phyloP scores from a whole-genome alignment of 192 early-diverging fungal genomes.

The Tieghemiomyces parasiticus region DNA sequence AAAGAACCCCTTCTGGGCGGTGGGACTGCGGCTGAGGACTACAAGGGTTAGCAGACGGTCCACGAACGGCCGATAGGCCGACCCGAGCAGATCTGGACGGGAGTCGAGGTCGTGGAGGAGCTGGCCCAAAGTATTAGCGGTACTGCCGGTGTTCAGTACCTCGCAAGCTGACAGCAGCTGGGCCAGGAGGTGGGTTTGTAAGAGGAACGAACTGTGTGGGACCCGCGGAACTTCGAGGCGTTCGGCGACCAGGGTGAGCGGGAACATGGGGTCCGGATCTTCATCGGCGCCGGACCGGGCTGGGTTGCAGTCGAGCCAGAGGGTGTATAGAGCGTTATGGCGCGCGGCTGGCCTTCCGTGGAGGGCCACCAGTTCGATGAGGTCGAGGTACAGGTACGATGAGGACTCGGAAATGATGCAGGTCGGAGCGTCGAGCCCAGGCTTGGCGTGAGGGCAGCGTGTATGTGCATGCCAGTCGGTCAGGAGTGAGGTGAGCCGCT shows the following conservation, averaged over 20 bases:
- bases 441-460: not conserved
- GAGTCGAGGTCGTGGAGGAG: not conserved
- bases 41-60: not conserved
- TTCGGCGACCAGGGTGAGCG: not conserved
- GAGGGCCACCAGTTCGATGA: not conserved
- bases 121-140: not conserved
- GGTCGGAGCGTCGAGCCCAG: not conserved
- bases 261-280: slow-evolving; percentile 1
- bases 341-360: not conserved
- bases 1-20: not conserved
- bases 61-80: no score
- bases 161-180: not conserved
- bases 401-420: slow-evolving; percentile 10
- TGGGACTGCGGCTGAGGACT: not conserved
- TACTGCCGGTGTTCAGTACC: not conserved
- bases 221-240: not conserved
- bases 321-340: not conserved
- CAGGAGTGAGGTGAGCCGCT: not conserved
- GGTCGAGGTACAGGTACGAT: slow-evolving; percentile 3
- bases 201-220: not conserved
- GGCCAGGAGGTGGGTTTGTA: not conserved
- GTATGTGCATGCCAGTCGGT: not conserved
- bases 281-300: no score
- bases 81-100: no score
- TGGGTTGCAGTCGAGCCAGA: no score